phyloP scores from a whole-genome alignment of 2,329 filamentous ascomycete species.

The Fusarium succisae region DNA sequence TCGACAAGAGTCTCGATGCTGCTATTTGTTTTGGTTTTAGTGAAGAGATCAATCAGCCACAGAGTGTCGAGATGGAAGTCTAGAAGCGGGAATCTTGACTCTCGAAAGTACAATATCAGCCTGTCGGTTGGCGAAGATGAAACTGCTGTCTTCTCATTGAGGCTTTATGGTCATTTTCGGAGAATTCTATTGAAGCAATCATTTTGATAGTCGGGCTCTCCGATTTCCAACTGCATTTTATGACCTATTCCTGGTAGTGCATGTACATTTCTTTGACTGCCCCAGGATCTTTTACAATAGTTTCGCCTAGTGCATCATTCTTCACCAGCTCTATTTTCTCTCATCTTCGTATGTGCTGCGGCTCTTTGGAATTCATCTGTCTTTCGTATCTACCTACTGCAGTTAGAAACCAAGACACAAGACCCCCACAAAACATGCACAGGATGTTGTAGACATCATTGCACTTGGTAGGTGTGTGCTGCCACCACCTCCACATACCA shows the following conservation, averaged over 20 bases:
- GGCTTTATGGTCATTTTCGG: background rate
- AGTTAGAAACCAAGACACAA: background rate
- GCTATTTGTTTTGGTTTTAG: background rate
- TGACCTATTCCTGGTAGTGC: background rate
- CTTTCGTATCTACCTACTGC: background rate
- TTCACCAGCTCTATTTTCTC: background rate
- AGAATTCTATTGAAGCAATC: conserved; percentile 2
- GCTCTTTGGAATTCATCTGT: background rate
- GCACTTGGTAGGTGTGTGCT: background rate
- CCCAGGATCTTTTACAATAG: background rate
- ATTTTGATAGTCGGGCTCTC: conserved; percentile 17
- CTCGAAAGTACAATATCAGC: background rate
- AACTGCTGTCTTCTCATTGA: background rate
- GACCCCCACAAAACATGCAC: background rate
- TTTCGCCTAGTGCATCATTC: background rate
- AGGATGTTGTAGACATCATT: background rate
- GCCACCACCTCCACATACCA: background rate
- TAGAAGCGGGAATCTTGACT: background rate
- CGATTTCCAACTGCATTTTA: conserved; percentile 19
- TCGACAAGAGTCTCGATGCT: conserved; percentile 13
- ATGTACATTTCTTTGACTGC: background rate
- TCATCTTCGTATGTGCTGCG: background rate
- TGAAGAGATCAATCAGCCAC: conserved; percentile 1
- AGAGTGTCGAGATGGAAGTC: background rate
- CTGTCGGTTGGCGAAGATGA: background rate